Evolutionary conservation across 495 filamentous ascomycete genomes (phyloP).

Genomic region (Lasiosphaeria hispida): DNA sequence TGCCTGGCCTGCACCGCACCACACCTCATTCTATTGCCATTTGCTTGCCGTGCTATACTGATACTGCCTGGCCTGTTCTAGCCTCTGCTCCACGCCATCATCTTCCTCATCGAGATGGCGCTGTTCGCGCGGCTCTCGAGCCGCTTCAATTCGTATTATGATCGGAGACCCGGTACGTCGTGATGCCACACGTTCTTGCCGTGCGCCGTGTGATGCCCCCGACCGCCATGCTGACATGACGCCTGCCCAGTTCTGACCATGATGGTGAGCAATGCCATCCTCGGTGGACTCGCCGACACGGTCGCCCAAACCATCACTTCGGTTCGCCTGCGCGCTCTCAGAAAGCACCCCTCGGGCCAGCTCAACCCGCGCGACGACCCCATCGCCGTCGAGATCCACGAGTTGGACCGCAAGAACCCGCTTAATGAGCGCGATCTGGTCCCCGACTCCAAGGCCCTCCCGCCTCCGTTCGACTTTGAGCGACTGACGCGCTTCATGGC

Average conservation of each 20-base stretch:
- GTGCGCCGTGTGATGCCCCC: background rate
- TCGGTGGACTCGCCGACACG: slow-evolving; percentile 83
- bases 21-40: background rate
- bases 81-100: slow-evolving; percentile 83
- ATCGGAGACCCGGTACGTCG: slow-evolving; percentile 70
- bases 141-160: slow-evolving; percentile 92
- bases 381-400: slow-evolving; percentile 83
- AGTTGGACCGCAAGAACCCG: slow-evolving; percentile 81
- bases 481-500: slow-evolving; percentile 90
- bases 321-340: slow-evolving; percentile 63
- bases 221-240: slow-evolving; percentile 1
- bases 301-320: slow-evolving; percentile 91
- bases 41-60: background rate
- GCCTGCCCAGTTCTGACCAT: slow-evolving; percentile 75
- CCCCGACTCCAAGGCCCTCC: slow-evolving; percentile 56
- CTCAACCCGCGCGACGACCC: slow-evolving; percentile 60
- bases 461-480: slow-evolving; percentile 93
- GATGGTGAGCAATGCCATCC: slow-evolving; percentile 95
- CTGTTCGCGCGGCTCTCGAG: slow-evolving; percentile 74
- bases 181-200: background rate
- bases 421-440: slow-evolving; percentile 65
- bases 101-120: slow-evolving; percentile 86
- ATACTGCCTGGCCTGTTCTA: slow-evolving; percentile 34
- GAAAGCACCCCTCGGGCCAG: slow-evolving; percentile 46
- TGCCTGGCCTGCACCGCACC: background rate